These are phyloP conservation scores for Purpureocillium lavendulum DNA, from an alignment of 2,329 filamentous ascomycete genomes.

Conservation along the genomic window DNA sequence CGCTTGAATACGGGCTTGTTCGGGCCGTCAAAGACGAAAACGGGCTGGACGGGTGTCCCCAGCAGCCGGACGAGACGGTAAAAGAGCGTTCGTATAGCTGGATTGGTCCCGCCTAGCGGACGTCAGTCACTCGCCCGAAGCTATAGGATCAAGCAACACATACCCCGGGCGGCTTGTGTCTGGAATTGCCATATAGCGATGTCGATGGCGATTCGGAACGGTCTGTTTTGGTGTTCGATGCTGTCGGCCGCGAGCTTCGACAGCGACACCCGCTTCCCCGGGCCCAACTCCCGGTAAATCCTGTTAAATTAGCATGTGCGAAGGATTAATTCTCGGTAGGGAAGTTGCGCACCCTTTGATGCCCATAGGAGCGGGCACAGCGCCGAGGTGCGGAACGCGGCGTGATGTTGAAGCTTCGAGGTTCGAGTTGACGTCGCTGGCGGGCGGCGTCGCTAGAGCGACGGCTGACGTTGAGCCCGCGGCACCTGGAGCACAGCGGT, in stretches of 20 bases:
- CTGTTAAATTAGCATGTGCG: slow-evolving; percentile 34
- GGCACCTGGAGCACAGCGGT: too few species aligned
- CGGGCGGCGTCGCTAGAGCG: neutral
- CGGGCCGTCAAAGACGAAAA: slow-evolving; percentile 86
- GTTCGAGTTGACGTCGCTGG: neutral
- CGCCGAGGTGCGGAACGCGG: slow-evolving; percentile 1
- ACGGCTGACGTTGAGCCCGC: neutral
- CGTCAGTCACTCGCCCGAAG: slow-evolving; percentile 2
- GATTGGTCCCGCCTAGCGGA: slow-evolving; percentile 66
- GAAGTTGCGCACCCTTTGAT: slow-evolving; percentile 49
- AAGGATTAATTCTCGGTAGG: fast-evolving
- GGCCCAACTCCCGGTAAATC: slow-evolving; percentile 83
- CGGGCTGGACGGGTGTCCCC: slow-evolving; percentile 68
- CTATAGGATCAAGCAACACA: neutral
- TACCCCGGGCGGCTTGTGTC: slow-evolving; percentile 70
- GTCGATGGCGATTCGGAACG: slow-evolving; percentile 83
- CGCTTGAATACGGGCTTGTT: slow-evolving; percentile 83
- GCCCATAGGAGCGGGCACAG: slow-evolving; percentile 38
- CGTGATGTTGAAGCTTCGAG: neutral
- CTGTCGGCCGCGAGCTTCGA: slow-evolving; percentile 74
- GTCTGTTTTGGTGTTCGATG: slow-evolving; percentile 60
- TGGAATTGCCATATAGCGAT: slow-evolving; percentile 98
- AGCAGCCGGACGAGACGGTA: slow-evolving; percentile 78
- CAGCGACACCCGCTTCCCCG: slow-evolving; percentile 70
- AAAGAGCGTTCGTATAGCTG: slow-evolving; percentile 84